Conservation (phyloP, 2,329 filamentous ascomycete species). For the Epicoccum nigrum region DNA sequence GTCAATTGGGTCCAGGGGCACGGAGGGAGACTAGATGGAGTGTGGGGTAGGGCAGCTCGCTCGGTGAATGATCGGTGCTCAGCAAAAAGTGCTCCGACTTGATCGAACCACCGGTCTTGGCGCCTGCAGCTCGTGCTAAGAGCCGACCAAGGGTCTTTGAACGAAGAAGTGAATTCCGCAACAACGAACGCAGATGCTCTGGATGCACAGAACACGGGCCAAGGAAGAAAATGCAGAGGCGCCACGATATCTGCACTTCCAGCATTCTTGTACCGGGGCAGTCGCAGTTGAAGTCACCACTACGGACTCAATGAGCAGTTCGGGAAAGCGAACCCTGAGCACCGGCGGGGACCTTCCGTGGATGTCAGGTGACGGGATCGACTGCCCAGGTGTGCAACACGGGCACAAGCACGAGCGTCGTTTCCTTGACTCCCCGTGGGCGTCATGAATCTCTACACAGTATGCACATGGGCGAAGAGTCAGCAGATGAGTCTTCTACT, state of each 20-base stretch:
- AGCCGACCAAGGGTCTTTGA: slow-evolving; percentile 3
- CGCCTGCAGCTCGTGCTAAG: no score
- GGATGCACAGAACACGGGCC: background rate
- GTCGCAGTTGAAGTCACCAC: background rate
- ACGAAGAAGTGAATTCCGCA: slow-evolving; percentile 8
- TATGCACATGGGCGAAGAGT: no score
- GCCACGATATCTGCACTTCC: background rate
- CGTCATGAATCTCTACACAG: no score
- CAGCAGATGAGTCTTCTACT: no score
- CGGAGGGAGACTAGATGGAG: background rate
- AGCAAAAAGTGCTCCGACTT: slow-evolving; percentile 5
- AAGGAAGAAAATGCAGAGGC: no score
- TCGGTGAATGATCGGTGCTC: slow-evolving; percentile 16
- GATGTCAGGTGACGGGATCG: slow-evolving; percentile 1
- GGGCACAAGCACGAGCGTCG: no score
- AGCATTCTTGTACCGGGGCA: background rate
- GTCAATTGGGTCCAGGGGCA: slow-evolving; percentile 9
- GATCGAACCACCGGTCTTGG: slow-evolving; percentile 6
- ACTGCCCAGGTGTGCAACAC: no score
- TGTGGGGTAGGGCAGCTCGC: slow-evolving; percentile 13
- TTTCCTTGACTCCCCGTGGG: no score
- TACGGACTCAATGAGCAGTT: slow-evolving; percentile 12
- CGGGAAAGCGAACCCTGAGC: slow-evolving; percentile 15
- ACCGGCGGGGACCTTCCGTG: background rate
- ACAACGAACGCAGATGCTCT: background rate